Conservation (phyloP, 176 grass and related monocot genomes). For the Alloteropsis semialata region DNA sequence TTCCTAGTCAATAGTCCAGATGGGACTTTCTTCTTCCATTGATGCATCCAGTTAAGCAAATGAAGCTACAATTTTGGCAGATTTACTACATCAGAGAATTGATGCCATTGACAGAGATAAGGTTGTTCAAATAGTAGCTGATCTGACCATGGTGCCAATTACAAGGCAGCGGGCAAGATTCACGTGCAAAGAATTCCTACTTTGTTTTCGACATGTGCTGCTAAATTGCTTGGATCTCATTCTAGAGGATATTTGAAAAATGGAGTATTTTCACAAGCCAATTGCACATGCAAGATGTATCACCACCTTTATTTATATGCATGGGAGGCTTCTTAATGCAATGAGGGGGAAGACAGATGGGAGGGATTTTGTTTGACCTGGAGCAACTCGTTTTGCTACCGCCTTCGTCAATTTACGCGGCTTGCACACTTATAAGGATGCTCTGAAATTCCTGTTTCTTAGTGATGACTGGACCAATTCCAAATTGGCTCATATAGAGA, state of each 20-base stretch:
- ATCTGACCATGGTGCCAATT: background rate
- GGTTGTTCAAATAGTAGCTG: background rate
- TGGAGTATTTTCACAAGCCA: background rate
- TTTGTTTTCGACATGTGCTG: background rate
- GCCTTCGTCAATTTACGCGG: background rate
- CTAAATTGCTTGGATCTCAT: background rate
- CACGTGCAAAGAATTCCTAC: background rate
- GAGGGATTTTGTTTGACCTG: background rate
- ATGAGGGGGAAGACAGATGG: background rate
- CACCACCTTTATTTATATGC: too few relatives aligned
- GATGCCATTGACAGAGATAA: too few relatives aligned
- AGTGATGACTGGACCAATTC: background rate
- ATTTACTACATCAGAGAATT: too few relatives aligned
- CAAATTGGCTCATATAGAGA: background rate
- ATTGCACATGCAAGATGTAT: background rate
- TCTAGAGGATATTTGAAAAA: background rate
- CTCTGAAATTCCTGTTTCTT: background rate
- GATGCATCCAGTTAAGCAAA: too few relatives aligned
- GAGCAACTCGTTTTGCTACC: background rate
- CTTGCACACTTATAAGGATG: background rate
- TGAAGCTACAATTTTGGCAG: too few relatives aligned
- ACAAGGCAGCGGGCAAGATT: background rate
- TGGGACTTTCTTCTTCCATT: too few relatives aligned
- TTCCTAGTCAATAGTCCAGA: too few relatives aligned
- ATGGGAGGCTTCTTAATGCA: background rate